Conservation (phyloP, 2,329 filamentous ascomycete genomes). For the Colletotrichum gloeosporioides region DNA sequence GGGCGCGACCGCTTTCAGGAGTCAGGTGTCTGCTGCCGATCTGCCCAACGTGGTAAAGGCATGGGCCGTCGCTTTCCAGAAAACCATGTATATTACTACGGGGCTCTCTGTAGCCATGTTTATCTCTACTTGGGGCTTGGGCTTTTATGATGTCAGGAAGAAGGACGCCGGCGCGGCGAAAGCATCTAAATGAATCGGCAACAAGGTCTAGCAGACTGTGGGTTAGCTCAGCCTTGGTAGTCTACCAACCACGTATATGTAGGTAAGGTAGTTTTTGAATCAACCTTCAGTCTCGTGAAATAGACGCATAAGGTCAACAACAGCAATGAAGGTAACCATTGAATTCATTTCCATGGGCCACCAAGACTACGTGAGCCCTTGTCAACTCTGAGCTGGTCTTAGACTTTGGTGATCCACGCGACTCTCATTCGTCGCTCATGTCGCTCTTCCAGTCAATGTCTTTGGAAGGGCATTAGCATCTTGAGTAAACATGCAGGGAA, state of each 20-base stretch:
- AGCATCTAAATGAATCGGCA: not conserved
- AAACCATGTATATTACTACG: slow-evolving; percentile 33
- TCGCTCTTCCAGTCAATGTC: no score
- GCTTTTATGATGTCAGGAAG: slow-evolving; percentile 49
- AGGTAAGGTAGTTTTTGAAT: not conserved
- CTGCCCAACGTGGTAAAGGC: slow-evolving; percentile 41
- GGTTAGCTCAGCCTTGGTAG: accelerated
- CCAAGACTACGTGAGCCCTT: no score
- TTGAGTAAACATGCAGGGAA: no score
- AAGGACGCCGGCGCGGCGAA: slow-evolving; percentile 20
- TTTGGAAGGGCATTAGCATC: no score
- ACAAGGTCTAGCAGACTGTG: not conserved
- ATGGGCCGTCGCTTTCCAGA: slow-evolving; percentile 40
- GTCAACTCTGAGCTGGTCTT: no score
- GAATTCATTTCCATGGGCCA: no score
- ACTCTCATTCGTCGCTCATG: no score
- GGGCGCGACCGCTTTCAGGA: slow-evolving; percentile 44
- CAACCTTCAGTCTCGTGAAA: not conserved
- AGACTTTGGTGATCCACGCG: no score
- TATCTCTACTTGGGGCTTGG: slow-evolving; percentile 46
- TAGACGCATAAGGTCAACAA: not conserved
- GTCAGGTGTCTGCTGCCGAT: slow-evolving; percentile 32
- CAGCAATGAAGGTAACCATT: not conserved
- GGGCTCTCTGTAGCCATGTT: slow-evolving; percentile 35
- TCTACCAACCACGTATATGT: not conserved